Base-by-base conservation (phyloP, 306 rosid genomes). In the Fragaria nilgerrensis region DNA sequence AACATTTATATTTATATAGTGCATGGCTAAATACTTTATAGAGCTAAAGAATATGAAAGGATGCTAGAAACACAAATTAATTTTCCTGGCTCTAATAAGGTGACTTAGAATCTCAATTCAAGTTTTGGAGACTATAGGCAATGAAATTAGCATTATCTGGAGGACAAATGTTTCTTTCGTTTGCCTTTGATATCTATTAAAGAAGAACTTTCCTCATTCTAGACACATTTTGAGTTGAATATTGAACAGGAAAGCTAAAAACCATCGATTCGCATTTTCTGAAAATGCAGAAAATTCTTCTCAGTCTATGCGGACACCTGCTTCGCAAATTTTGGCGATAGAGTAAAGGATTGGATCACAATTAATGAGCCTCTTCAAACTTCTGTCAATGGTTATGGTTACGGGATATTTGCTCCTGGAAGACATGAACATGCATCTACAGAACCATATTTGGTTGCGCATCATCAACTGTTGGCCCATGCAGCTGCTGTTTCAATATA, bases 301-400 rank as follows among this genome's bases (percentile, higher is more conserved):
- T 85, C 93, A 73, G 58, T 77, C 83, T 94, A 94, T 53, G 96
- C 97, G 44, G 97, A 94, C 48, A 80, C 96, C 72, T 94, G 98
- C 89, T 94, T 94, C 75, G 88, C 89, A 78, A 88, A 81, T 83
- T 94, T 94, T 84, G 98, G 98, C 14, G 98, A 94, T 80, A 90
- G 98, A 83, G 98, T 92, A 76, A 94, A 94, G 87, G 76, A 83
- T 84, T 94, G 98, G 97, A 83, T 92, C 73, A 87, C 98, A 52
- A 9, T 92, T 71, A 94, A 94, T 74, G 98, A 94, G 86, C 98
- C 98, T 72, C 89, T 89, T 80, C 96, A 92, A 85, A 92, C 97
- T 77, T 75, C 98, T 2, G 76, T 92, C n/a, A 87, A 92, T 73
- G 98, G 98, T 70, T 85, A 87, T 70, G 90, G 82, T 83, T 0